Evolutionary conservation across 2,329 filamentous ascomycete genomes (phyloP).

Genomic region (Fusarium sp.): DNA sequence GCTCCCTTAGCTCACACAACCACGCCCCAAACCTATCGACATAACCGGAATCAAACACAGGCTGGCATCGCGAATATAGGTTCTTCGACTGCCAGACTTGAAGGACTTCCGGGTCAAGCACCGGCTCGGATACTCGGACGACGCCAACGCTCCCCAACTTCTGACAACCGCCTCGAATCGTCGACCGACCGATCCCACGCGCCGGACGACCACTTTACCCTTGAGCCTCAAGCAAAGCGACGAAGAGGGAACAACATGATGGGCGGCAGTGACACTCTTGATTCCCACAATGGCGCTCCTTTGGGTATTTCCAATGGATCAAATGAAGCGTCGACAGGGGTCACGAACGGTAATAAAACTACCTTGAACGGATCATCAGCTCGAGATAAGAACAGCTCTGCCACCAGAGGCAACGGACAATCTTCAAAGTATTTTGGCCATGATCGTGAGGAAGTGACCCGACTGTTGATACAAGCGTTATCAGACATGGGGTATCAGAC

Average conservation of each 20-base stretch:
- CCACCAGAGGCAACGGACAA: conserved; percentile 21
- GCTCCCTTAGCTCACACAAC: conserved; percentile 11
- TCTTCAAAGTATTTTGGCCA: conserved; percentile 78
- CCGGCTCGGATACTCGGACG: conserved; percentile 64
- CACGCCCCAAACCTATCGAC: conserved; percentile 42
- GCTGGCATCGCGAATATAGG: conserved; percentile 57
- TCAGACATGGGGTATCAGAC: conserved; percentile 87
- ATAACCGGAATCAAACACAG: conserved; percentile 45
- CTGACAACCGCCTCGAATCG: conserved; percentile 51
- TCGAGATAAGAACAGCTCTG: conserved; percentile 42
- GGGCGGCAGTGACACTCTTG: conserved; percentile 65
- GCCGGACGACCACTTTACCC: conserved; percentile 31
- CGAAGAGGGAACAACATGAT: conserved; percentile 75
- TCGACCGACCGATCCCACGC: conserved; percentile 45
- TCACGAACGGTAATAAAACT: conserved; percentile 63
- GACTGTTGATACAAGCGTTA: conserved; percentile 91
- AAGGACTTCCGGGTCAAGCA: conserved; percentile 44
- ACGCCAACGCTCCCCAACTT: conserved; percentile 62
- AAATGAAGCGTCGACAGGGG: conserved; percentile 51
- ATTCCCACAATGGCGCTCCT: conserved; percentile 68
- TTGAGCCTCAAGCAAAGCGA: conserved; percentile 54
- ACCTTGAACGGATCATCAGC: conserved; percentile 68
- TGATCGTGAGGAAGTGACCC: conserved; percentile 90
- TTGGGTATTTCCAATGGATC: conserved; percentile 56
- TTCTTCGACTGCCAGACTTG: conserved; percentile 51